Percentiles rank a stretch among this genome's conserved stretches.
Evolutionary conservation across 202 grass and related monocot genomes (phyloP).

Genomic region (Digitaria exilis): DNA sequence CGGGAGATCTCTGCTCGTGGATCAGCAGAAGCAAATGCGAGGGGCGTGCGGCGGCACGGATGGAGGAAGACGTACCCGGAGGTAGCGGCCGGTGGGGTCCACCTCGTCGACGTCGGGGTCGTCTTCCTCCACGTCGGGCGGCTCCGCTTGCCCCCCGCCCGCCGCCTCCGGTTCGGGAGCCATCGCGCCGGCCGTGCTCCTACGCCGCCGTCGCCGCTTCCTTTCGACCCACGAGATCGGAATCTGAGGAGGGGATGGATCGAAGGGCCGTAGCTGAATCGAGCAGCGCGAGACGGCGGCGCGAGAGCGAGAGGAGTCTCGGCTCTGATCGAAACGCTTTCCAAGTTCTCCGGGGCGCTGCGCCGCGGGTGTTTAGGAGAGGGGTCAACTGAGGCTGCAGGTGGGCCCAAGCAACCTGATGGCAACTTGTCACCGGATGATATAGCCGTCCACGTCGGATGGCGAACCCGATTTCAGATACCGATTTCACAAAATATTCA

Average conservation of each 20-base stretch:
- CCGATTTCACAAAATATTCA: neutral
- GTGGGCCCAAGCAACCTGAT: neutral
- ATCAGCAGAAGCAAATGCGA: neutral
- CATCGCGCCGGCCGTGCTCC: neutral
- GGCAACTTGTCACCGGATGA: too few relatives aligned
- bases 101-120: constrained; percentile 48
- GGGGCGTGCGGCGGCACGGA: neutral
- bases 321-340: neutral
- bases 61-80: constrained; percentile 18
- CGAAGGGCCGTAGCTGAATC: neutral
- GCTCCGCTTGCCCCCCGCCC: constrained; percentile 27
- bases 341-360: neutral
- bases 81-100: constrained; percentile 48
- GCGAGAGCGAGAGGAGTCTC: neutral
- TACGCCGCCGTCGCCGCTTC: neutral
- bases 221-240: neutral
- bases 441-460: neutral
- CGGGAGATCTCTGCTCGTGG: neutral
- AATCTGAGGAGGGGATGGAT: neutral
- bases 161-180: neutral
- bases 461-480: neutral
- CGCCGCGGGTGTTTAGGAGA: neutral
- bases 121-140: constrained; percentile 29
- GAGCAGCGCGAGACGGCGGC: neutral
- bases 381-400: neutral